phyloP scores from a whole-genome alignment of 106 monocot genomes.

The Allium cepa region DNA sequence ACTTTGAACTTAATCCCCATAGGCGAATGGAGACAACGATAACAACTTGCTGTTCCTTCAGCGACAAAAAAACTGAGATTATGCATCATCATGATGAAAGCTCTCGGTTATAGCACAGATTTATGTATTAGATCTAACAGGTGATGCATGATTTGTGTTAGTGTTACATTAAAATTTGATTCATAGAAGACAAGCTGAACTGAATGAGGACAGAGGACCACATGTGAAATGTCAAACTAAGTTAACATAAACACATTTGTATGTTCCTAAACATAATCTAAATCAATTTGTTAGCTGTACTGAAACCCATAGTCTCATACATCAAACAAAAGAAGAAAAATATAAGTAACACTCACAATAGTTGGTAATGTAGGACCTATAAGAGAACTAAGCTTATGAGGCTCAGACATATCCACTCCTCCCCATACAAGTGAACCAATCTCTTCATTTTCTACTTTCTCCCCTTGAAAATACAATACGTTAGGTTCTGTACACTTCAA shows the following conservation, averaged over 20 bases:
- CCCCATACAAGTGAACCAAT: constrained; percentile 76
- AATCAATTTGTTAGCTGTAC: not conserved
- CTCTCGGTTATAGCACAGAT: too few relatives aligned
- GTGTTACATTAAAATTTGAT: too few relatives aligned
- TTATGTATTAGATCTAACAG: too few relatives aligned
- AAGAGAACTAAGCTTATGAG: constrained; percentile 46
- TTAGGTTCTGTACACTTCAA: constrained; percentile 41
- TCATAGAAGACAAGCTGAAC: too few relatives aligned
- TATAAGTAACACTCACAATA: constrained; percentile 50
- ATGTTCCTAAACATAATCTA: not conserved
- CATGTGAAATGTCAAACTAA: not conserved
- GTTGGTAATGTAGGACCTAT: constrained; percentile 59
- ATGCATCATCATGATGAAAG: too few relatives aligned
- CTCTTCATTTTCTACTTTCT: constrained; percentile 55
- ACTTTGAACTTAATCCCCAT: too few relatives aligned
- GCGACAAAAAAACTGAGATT: too few relatives aligned
- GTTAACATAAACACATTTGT: not conserved
- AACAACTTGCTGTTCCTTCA: too few relatives aligned
- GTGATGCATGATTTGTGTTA: too few relatives aligned
- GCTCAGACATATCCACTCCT: constrained; percentile 45
- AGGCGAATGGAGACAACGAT: too few relatives aligned
- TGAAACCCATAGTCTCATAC: too few relatives aligned
- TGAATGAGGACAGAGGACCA: too few relatives aligned
- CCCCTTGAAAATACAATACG: constrained; percentile 79
- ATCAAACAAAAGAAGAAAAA: not conserved